Evolutionary conservation across 2,329 filamentous ascomycete species (phyloP).

Genomic region (Hypoxylon sp.): DNA sequence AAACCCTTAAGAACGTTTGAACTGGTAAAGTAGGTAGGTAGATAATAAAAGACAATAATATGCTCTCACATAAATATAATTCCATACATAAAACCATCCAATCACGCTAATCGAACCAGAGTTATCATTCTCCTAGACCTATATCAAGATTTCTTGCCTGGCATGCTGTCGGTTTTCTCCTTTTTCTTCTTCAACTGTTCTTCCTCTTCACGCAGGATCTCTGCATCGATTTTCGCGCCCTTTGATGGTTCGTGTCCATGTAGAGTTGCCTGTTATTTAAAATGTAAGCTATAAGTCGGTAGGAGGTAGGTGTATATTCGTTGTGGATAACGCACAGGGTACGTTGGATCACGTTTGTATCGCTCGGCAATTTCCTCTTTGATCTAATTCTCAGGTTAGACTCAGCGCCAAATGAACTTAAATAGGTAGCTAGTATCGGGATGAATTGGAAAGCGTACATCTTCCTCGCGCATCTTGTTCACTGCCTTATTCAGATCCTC

Average conservation of each 20-base stretch:
- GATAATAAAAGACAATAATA: too few species aligned
- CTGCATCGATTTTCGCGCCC: conserved; percentile 49
- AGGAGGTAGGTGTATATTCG: neutral
- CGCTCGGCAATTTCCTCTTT: conserved; percentile 43
- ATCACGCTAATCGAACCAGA: neutral
- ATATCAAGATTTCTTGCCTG: conserved; percentile 43
- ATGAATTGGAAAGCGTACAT: conserved; percentile 40
- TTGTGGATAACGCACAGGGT: conserved; percentile 40
- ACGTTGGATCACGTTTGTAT: conserved; percentile 50
- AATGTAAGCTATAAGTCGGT: neutral
- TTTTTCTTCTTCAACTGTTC: conserved; percentile 49
- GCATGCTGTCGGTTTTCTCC: conserved; percentile 47
- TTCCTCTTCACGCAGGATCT: conserved; percentile 50
- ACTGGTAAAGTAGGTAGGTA: too few species aligned
- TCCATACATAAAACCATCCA: neutral
- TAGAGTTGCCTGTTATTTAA: conserved; percentile 45
- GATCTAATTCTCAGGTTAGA: conserved; percentile 40
- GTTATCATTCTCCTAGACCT: neutral
- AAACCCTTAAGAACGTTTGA: too few species aligned
- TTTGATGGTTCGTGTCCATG: conserved; percentile 49
- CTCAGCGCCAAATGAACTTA: neutral
- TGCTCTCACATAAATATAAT: neutral
- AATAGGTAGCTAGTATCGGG: neutral
- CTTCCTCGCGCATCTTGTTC: conserved; percentile 47
- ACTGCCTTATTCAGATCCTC: conserved; percentile 48